Evolutionary conservation across 106 monocot genomes (phyloP).

Genomic region (Dendrobium chrysotoxum): DNA sequence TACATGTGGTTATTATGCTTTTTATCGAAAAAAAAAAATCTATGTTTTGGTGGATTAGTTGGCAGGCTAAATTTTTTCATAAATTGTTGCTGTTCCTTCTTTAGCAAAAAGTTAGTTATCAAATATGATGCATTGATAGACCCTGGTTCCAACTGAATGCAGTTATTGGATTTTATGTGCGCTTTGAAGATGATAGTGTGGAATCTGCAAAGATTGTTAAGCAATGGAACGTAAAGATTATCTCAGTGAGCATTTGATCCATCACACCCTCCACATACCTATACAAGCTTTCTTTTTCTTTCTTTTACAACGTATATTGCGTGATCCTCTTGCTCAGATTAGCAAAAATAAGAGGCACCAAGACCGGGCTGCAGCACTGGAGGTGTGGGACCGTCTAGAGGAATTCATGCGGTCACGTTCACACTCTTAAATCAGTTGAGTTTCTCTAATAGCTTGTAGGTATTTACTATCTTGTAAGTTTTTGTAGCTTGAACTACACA

Average conservation of each 20-base stretch:
- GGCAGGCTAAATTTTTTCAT: background rate
- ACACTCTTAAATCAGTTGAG: constrained; percentile 34
- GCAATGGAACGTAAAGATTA: constrained; percentile 98
- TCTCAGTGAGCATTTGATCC: constrained; percentile 52
- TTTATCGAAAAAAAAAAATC: too few species aligned
- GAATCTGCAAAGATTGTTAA: constrained; percentile 93
- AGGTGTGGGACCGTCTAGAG: constrained; percentile 95
- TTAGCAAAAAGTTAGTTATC: background rate
- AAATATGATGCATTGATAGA: background rate
- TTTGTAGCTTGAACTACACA: too few species aligned
- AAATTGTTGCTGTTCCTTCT: background rate
- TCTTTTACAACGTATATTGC: background rate
- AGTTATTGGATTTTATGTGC: constrained; percentile 91
- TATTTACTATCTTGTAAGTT: background rate
- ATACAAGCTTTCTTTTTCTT: background rate
- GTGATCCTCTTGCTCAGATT: constrained; percentile 36
- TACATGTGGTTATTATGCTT: too few species aligned
- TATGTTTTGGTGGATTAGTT: background rate
- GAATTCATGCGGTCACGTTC: constrained; percentile 79
- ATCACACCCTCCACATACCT: background rate
- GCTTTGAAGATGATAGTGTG: constrained; percentile 98
- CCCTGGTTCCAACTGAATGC: constrained; percentile 6
- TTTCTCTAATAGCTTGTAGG: background rate
- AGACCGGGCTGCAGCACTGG: constrained; percentile 92
- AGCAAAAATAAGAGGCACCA: constrained; percentile 99